These are phyloP conservation scores for Penicillium bialowiezense DNA, from an alignment of 495 filamentous ascomycete species.

Conservation along the genomic window DNA sequence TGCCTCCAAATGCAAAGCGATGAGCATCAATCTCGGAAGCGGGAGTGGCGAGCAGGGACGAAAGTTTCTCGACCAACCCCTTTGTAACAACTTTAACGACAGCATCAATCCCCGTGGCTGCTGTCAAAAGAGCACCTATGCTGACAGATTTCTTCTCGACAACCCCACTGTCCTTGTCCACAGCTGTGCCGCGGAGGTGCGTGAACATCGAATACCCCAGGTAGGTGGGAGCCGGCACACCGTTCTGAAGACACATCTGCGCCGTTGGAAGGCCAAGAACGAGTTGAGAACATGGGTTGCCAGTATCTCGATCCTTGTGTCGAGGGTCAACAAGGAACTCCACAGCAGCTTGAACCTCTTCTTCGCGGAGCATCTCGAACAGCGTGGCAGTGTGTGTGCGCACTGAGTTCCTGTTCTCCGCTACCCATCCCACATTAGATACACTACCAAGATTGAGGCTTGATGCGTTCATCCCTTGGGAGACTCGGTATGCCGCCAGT, in stretches of 20 bases:
- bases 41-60: conserved; percentile 29
- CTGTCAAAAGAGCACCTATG: conserved; percentile 7
- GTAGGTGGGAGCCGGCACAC: conserved; percentile 21
- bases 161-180: background rate
- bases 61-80: conserved; percentile 23
- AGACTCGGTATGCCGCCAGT: conserved; percentile 31
- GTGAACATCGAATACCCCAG: conserved; percentile 30
- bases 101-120: conserved; percentile 6
- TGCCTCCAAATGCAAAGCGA: conserved; percentile 29
- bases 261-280: conserved; percentile 23
- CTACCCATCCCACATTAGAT: conserved; percentile 55
- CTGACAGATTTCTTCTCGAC: conserved; percentile 10
- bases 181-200: conserved; percentile 14
- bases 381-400: conserved; percentile 12
- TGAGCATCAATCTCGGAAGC: conserved; percentile 38
- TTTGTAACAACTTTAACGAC: conserved; percentile 19
- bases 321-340: conserved; percentile 29
- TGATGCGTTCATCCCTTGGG: conserved; percentile 24
- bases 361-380: conserved; percentile 26
- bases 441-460: conserved; percentile 56
- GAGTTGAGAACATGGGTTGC: conserved; percentile 12
- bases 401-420: conserved; percentile 19
- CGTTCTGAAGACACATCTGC: conserved; percentile 21
- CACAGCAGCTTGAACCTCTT: conserved; percentile 25
- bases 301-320: background rate